A percentile compares a stretch with the other conserved stretches of the same genome.
Evolutionary conservation across 768 basidiomycete genomes (phyloP).

Genomic region (Cantharellus cinnabarinus): DNA sequence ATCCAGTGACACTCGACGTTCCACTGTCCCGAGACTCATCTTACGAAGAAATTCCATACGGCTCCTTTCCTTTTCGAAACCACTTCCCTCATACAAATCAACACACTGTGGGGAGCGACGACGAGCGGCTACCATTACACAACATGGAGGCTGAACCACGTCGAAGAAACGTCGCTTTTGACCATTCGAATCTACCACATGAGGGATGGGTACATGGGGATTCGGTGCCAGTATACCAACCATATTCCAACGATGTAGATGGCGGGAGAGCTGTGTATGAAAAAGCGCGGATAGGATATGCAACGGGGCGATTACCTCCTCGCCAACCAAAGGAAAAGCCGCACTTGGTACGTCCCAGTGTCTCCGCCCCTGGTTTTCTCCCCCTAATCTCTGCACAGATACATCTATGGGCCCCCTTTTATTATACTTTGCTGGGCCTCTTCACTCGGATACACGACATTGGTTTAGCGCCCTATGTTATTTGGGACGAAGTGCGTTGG

Average conservation of each 20-base stretch:
- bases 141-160: neutral
- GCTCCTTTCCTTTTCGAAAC: neutral
- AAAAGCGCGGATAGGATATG: slow-evolving; percentile 27
- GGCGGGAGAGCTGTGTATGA: slow-evolving; percentile 50
- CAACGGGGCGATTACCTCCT: slow-evolving; percentile 15
- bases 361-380: neutral
- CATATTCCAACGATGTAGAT: slow-evolving; percentile 16
- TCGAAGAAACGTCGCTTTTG: neutral
- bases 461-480: slow-evolving; percentile 63
- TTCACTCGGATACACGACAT: slow-evolving; percentile 92
- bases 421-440: slow-evolving; percentile 86
- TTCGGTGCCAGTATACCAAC: neutral
- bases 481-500: slow-evolving; percentile 67
- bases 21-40: slow-evolving; percentile 9
- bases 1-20: neutral
- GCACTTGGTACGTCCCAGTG: neutral
- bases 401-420: slow-evolving; percentile 29
- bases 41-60: slow-evolving; percentile 10
- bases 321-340: slow-evolving; percentile 16
- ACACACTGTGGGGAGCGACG: slow-evolving; percentile 25
- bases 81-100: slow-evolving; percentile 17
- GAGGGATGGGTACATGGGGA: slow-evolving; percentile 2
- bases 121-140: neutral
- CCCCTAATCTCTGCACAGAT: neutral
- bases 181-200: neutral